A percentile compares a stretch with the other conserved stretches of the same genome.
Conservation (phyloP, 164 flowering plant species). For the Vitis cinerea region DNA sequence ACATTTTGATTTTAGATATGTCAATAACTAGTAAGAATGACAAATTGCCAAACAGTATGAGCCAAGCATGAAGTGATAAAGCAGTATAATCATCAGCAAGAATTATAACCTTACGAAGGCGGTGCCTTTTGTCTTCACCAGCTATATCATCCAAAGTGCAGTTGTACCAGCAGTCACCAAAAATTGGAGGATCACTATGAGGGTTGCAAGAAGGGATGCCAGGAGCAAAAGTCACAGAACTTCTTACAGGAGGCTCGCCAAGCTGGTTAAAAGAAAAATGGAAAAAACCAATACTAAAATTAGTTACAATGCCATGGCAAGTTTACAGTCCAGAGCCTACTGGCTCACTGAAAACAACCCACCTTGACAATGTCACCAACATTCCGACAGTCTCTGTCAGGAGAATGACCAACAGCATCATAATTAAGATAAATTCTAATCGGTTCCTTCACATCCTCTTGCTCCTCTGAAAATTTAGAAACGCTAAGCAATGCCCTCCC, state of each 20-base stretch:
- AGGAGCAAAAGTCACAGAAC: slow-evolving; percentile 28
- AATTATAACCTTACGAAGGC: slow-evolving; percentile 79
- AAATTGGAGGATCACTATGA: slow-evolving; percentile 84
- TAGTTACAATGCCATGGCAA: slow-evolving; percentile 2
- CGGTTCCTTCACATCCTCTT: slow-evolving; percentile 57
- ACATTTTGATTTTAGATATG: too few species aligned
- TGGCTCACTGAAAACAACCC: slow-evolving; percentile 15
- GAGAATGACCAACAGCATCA: slow-evolving; percentile 98
- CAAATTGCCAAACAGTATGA: not conserved
- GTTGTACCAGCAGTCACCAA: slow-evolving; percentile 98
- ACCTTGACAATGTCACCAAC: slow-evolving; percentile 94
- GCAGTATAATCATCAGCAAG: not conserved
- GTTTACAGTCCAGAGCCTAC: not conserved
- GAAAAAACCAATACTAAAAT: slow-evolving; percentile 1
- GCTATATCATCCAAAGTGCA: slow-evolving; percentile 92
- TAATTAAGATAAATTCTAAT: slow-evolving; percentile 94
- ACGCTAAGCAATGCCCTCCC: slow-evolving; percentile 75
- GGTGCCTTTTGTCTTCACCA: slow-evolving; percentile 81
- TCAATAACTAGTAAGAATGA: not conserved
- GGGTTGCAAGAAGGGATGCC: slow-evolving; percentile 83
- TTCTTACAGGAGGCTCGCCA: slow-evolving; percentile 72
- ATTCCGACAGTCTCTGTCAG: slow-evolving; percentile 86
- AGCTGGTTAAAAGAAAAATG: slow-evolving; percentile 43
- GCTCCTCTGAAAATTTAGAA: slow-evolving; percentile 22
- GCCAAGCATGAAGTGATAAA: too few species aligned